Evolutionary conservation across 139 green algal species (phyloP).

Genomic region (Edaphochlamys debaryana): DNA sequence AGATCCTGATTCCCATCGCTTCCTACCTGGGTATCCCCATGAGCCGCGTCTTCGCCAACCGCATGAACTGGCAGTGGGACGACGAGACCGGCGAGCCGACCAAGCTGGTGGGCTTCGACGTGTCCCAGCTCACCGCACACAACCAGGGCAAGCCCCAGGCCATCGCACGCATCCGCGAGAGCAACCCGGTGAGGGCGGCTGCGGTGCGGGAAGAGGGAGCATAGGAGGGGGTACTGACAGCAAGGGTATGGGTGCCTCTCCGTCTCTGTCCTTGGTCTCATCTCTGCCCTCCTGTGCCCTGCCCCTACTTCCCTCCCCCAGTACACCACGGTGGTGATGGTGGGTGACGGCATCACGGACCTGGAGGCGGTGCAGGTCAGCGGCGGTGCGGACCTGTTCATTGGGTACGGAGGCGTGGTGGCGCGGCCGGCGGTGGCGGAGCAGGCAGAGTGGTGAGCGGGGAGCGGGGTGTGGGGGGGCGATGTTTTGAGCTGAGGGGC

Average conservation of each 20-base stretch:
- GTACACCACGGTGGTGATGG: slow-evolving; percentile 83
- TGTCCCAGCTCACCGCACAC: slow-evolving; percentile 63
- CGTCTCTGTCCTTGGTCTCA: too few relatives aligned
- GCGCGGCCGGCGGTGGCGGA: slow-evolving; percentile 56
- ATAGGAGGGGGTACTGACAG: too few relatives aligned
- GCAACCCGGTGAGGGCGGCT: too few relatives aligned
- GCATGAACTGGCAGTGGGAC: slow-evolving; percentile 79
- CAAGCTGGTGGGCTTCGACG: slow-evolving; percentile 68
- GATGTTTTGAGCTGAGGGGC: too few relatives aligned
- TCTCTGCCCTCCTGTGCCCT: too few relatives aligned
- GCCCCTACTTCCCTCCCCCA: not conserved
- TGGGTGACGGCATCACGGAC: slow-evolving; percentile 79
- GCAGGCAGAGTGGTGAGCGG: slow-evolving; percentile 71
- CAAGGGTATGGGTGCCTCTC: too few relatives aligned
- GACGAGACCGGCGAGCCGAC: slow-evolving; percentile 68
- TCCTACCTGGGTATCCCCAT: slow-evolving; percentile 67
- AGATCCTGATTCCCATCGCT: slow-evolving; percentile 76
- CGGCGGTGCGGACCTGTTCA: slow-evolving; percentile 75
- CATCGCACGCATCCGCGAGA: too few relatives aligned
- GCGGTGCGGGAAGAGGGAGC: too few relatives aligned
- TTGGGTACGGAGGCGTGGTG: slow-evolving; percentile 71
- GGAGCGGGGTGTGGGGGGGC: too few relatives aligned
- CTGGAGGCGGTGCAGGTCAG: slow-evolving; percentile 72
- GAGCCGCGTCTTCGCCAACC: slow-evolving; percentile 78
- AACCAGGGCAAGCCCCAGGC: slow-evolving; percentile 70